Evolutionary conservation across 345 rosid genomes (phyloP), one percentile per base, ranked within the genome.

Genomic region (Excoecaria agallocha): DNA sequence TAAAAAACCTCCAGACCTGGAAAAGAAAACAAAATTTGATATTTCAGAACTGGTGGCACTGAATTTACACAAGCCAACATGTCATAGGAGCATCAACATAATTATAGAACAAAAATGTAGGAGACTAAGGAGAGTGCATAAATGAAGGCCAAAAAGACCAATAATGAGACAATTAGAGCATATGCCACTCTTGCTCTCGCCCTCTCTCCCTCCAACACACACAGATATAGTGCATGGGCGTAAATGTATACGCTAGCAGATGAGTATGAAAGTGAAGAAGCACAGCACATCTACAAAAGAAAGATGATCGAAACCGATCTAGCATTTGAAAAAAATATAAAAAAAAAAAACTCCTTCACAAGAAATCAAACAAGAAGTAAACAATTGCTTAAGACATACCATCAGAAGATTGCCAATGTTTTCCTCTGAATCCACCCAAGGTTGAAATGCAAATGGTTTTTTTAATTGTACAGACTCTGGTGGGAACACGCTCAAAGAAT

Each of bases 1-100:
- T 89, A 59, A 89, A 86, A 81, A 96, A 93, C 83, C 90, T 89
- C 99, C 99, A 96, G 68, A 93, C 97, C 99, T 96, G 91, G 62
- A 81, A 84, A 84, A 80, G 52, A 15, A 37, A 66, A 73, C 78
- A 67, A 64, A 61, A 41, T 49, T 69, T 74, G 70, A 72, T 74
- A 73, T 62, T 48, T 38, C 49, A 75, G 66, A 68, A 81, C 20
- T 64, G 4, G 58, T 61, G 68, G 43, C 58, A 41, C 48, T 20
- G 69, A 66, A 59, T 64, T 38, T 67, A 79, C 46, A 3, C 61
- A 3, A 24, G n/a, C 7, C 11, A 19, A 72, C 22, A 73, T 61
- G 11, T 69, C 73, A 51, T 22, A 69, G 5, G 43, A 43, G 25
- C 48, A 74, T 19, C 41, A 69, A 52, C 61, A 61, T n/a, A 60